Evolutionary conservation across 1,284 basidiomycete genomes (phyloP).

Genomic region (Phellinidium pouzarii): DNA sequence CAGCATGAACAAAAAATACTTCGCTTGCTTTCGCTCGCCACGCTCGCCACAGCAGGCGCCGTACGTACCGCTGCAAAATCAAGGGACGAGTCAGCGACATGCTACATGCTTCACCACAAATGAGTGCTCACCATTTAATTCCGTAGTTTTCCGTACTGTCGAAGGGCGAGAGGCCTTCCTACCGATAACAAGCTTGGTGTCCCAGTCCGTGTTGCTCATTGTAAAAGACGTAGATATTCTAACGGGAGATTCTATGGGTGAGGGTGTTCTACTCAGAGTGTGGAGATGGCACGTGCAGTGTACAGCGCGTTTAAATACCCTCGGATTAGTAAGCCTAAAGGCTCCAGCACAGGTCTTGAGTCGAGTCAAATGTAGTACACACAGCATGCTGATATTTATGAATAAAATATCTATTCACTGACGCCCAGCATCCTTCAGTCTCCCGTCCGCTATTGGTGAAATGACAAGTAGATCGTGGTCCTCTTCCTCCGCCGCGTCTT

Average conservation of each 20-base stretch:
- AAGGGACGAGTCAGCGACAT: neutral
- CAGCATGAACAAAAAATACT: neutral
- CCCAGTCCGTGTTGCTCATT: conserved; percentile 63
- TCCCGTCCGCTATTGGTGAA: conserved; percentile 11
- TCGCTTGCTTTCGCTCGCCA: neutral
- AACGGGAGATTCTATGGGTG: neutral
- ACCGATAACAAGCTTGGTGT: conserved; percentile 73
- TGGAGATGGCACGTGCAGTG: neutral
- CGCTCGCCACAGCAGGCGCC: neutral
- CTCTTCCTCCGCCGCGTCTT: neutral
- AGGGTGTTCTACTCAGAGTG: conserved; percentile 2
- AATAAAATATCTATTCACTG: neutral
- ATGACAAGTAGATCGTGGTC: conserved; percentile 15
- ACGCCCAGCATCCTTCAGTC: conserved; percentile 17
- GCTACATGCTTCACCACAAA: neutral
- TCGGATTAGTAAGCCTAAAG: neutral
- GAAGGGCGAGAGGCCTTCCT: conserved; percentile 61
- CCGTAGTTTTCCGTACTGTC: conserved; percentile 61
- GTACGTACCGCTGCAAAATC: conserved; percentile 10
- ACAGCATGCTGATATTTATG: neutral
- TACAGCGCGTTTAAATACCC: conserved; percentile 1
- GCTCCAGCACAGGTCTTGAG: conserved; percentile 1
- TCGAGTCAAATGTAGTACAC: neutral
- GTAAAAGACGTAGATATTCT: neutral
- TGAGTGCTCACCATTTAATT: conserved; percentile 59